Evolutionary conservation across 257 asterid genomes (phyloP).

Genomic region (Jacaranda copaia): DNA sequence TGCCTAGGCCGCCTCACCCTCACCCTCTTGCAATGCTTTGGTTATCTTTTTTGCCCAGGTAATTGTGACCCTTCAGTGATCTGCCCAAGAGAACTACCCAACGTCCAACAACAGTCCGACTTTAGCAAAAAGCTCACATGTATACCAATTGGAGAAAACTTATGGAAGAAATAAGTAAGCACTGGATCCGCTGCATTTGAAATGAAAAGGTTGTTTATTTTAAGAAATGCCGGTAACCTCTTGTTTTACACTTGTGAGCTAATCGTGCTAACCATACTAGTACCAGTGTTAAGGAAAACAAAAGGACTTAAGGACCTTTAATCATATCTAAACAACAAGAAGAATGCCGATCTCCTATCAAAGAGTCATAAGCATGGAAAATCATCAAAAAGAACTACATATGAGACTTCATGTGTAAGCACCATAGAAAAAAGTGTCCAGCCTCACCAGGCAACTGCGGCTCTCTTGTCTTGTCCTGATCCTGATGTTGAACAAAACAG

Average conservation of each 20-base stretch:
- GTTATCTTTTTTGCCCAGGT: not conserved
- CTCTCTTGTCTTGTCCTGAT: conserved; percentile 45
- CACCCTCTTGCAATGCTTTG: not conserved
- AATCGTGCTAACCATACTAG: not conserved
- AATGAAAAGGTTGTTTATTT: not conserved
- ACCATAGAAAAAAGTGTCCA: conserved; percentile 22
- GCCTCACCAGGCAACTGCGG: conserved; percentile 54
- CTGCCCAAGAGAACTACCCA: not conserved
- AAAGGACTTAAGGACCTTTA: not conserved
- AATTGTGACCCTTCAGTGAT: not conserved
- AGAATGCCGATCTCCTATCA: not conserved
- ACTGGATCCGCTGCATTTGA: not conserved
- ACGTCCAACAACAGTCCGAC: not conserved
- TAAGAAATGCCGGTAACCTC: not conserved
- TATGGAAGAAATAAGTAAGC: not conserved
- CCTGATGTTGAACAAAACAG: conserved; percentile 44
- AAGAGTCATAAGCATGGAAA: not conserved
- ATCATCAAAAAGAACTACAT: conserved; percentile 23
- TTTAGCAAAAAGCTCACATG: not conserved
- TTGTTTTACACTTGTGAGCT: not conserved
- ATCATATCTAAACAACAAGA: conserved; percentile 1
- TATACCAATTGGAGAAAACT: not conserved
- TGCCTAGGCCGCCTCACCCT: not conserved
- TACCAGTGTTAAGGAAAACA: not conserved
- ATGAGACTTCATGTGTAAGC: conserved; percentile 23